phyloP scores from a whole-genome alignment of 805 yeast species.

The Candida incommunis region DNA sequence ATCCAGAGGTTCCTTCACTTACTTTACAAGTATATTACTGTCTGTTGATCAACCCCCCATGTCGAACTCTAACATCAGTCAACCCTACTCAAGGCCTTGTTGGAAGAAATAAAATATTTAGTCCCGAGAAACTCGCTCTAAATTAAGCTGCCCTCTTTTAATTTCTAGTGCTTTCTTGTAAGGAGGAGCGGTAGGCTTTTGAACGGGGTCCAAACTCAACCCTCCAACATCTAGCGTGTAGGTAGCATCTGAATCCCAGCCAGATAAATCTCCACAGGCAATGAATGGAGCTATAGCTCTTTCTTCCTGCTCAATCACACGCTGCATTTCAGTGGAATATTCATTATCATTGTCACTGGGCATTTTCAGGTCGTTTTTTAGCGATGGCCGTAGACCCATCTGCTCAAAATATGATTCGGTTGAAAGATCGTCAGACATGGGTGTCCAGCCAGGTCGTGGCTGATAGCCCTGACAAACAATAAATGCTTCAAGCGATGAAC shows the following conservation, averaged over 20 bases:
- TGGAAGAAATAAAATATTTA: too few relatives aligned
- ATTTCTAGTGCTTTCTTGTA: slow-evolving; percentile 82
- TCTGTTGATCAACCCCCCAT: too few relatives aligned
- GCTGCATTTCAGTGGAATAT: slow-evolving; percentile 6
- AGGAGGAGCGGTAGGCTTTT: slow-evolving; percentile 93
- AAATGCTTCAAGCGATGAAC: slow-evolving; percentile 87
- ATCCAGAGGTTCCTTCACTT: not conserved
- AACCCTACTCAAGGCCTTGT: too few relatives aligned
- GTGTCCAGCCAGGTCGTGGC: slow-evolving; percentile 78
- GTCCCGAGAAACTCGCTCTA: too few relatives aligned
- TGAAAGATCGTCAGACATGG: slow-evolving; percentile 31
- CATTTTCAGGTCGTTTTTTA: not conserved
- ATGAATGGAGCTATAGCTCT: slow-evolving; percentile 78
- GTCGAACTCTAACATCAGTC: too few relatives aligned
- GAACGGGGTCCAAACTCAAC: slow-evolving; percentile 74
- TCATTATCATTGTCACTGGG: slow-evolving; percentile 22
- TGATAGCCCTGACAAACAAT: slow-evolving; percentile 80
- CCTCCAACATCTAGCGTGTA: slow-evolving; percentile 37
- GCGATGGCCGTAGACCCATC: slow-evolving; percentile 21
- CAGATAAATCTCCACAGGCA: slow-evolving; percentile 86
- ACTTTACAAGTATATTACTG: too few relatives aligned
- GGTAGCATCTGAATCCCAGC: slow-evolving; percentile 92
- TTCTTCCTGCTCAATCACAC: slow-evolving; percentile 30
- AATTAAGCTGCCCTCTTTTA: slow-evolving; percentile 35
- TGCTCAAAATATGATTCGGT: slow-evolving; percentile 73